Percentiles rank a stretch among this genome's conserved stretches.
Conservation (phyloP, 139 green algal species). For the Helicosporidium sp. region DNA sequence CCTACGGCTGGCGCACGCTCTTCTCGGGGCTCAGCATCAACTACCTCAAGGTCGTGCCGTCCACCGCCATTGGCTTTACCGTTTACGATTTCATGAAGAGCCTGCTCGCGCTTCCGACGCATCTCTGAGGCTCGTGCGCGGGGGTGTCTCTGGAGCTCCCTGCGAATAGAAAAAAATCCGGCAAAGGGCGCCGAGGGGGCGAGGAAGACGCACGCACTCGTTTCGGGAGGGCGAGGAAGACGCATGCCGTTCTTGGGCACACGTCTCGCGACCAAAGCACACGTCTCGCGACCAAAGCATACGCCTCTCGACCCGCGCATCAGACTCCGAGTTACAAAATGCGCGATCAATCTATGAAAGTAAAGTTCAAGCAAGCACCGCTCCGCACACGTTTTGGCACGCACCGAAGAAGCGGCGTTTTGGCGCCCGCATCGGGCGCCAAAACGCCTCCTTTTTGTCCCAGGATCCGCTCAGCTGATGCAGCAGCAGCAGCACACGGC, state of each 20-base stretch:
- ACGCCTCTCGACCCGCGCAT: neutral
- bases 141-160: too few relatives aligned
- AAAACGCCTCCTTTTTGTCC: neutral
- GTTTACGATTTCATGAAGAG: slow-evolving; percentile 61
- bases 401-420: too few relatives aligned
- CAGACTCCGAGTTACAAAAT: neutral
- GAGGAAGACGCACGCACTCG: too few relatives aligned
- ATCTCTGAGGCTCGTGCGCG: slow-evolving; percentile 17
- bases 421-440: neutral
- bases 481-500: slow-evolving; percentile 2
- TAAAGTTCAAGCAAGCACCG: too few relatives aligned
- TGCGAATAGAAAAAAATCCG: too few relatives aligned
- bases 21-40: slow-evolving; percentile 69
- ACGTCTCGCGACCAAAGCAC: too few relatives aligned
- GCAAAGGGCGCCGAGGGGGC: neutral
- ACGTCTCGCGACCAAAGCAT: too few relatives aligned
- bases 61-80: slow-evolving; percentile 79
- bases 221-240: too few relatives aligned
- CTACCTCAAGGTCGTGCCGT: slow-evolving; percentile 79
- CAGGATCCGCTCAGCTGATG: neutral
- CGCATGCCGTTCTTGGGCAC: too few relatives aligned
- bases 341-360: too few relatives aligned
- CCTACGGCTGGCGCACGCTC: slow-evolving; percentile 27
- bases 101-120: slow-evolving; percentile 29
- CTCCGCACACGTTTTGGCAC: too few relatives aligned